Conservation (phyloP, 805 yeast genomes). For the Schwanniomyces occidentalis region DNA sequence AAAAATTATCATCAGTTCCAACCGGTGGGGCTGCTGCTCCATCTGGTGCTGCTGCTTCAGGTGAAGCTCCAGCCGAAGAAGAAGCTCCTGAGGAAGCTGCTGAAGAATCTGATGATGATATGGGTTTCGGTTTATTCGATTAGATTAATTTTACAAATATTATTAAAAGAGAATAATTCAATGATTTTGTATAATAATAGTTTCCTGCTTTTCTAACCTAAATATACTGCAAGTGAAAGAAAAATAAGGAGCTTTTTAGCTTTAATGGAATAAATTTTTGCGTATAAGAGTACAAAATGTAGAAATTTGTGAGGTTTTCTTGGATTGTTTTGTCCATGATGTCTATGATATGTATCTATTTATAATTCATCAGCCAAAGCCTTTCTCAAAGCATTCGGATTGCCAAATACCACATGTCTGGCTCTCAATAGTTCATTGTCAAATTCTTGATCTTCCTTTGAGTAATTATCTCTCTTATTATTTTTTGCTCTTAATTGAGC, state of each 20-base stretch:
- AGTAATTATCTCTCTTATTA: conserved; percentile 27
- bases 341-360: conserved; percentile 5
- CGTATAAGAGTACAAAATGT: background rate
- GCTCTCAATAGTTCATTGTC: conserved; percentile 32
- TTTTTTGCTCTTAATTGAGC: conserved; percentile 19
- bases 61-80: conserved; percentile 68
- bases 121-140: conserved; percentile 99
- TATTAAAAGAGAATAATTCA: conserved; percentile 3
- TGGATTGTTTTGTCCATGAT: background rate
- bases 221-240: background rate
- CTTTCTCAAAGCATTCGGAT: conserved; percentile 68
- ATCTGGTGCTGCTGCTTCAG: conserved; percentile 67
- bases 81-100: conserved; percentile 70
- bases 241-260: background rate
- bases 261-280: conserved; percentile 2
- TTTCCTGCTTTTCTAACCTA: conserved; percentile 1
- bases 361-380: conserved; percentile 45
- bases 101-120: conserved; percentile 67
- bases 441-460: conserved; percentile 37
- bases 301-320: background rate
- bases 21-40: conserved; percentile 96
- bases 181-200: conserved; percentile 9
- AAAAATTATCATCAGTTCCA: conserved; percentile 97
- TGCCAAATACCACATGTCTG: conserved; percentile 76
- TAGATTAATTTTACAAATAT: conserved; percentile 40